phyloP scores from a whole-genome alignment of 306 rosid species.

The Vachellia pachyceras region DNA sequence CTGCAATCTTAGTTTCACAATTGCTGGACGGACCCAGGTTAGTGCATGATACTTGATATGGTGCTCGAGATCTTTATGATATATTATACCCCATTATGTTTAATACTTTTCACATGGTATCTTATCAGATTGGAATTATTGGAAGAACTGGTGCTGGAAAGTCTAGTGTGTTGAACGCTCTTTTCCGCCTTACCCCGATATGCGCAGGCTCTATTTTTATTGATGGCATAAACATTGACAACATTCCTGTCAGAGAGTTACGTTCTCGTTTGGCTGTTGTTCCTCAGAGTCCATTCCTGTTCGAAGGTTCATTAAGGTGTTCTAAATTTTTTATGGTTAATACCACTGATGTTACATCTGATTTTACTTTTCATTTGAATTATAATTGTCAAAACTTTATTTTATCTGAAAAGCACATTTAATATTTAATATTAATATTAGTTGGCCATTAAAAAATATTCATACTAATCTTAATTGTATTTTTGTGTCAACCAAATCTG shows the following conservation, averaged over 20 bases:
- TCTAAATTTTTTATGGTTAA: slow-evolving; percentile 20
- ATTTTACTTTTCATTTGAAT: slow-evolving; percentile 2
- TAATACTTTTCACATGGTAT: slow-evolving; percentile 33
- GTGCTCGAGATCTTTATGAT: slow-evolving; percentile 19
- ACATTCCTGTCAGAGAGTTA: slow-evolving; percentile 75
- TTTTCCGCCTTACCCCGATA: slow-evolving; percentile 83
- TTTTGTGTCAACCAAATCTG: neutral
- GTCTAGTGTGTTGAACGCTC: slow-evolving; percentile 92
- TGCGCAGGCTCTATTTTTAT: slow-evolving; percentile 70
- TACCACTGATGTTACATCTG: slow-evolving; percentile 24
- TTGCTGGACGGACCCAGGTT: slow-evolving; percentile 83
- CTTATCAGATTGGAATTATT: slow-evolving; percentile 81
- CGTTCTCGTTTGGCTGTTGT: slow-evolving; percentile 87
- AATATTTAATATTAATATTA: neutral
- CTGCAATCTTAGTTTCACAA: slow-evolving; percentile 71
- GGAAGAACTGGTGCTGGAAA: slow-evolving; percentile 99
- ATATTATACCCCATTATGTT: slow-evolving; percentile 16
- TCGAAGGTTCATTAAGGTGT: slow-evolving; percentile 91
- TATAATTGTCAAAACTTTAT: slow-evolving; percentile 6
- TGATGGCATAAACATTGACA: slow-evolving; percentile 72
- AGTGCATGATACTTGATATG: slow-evolving; percentile 24
- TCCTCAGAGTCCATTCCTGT: slow-evolving; percentile 94
- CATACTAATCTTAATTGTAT: neutral
- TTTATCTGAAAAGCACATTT: neutral
- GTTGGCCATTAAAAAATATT: neutral